Percentiles rank a stretch among this genome's conserved stretches.
These are phyloP conservation scores for Reutealis trisperma DNA, from an alignment of 345 rosid genomes.

Conservation along the genomic window DNA sequence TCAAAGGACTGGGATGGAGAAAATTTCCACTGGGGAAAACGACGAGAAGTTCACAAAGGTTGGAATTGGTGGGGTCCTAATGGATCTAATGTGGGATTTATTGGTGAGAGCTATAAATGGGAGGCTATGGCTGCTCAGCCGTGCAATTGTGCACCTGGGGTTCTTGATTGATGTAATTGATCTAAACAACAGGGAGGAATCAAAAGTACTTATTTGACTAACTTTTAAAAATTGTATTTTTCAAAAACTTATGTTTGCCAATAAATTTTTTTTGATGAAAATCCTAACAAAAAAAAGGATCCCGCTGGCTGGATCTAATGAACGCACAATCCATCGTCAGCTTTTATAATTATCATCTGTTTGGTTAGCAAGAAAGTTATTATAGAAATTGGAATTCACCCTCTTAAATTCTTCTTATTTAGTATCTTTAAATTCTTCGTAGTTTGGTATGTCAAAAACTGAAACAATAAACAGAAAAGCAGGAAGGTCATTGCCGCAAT, in stretches of 20 bases:
- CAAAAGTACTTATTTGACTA: no score
- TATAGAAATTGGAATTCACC: no score
- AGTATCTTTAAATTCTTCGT: neutral
- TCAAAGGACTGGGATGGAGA: slow-evolving; percentile 22
- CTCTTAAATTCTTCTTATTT: neutral
- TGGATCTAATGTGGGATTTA: slow-evolving; percentile 57
- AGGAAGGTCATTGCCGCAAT: neutral
- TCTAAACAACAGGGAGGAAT: no score
- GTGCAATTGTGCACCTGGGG: slow-evolving; percentile 67
- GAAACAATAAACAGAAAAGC: neutral
- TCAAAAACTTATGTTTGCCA: no score
- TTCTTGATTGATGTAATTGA: slow-evolving; percentile 37
- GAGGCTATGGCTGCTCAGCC: slow-evolving; percentile 67
- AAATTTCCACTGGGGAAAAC: slow-evolving; percentile 12
- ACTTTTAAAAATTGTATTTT: no score
- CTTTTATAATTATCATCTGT: no score
- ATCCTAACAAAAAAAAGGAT: no score
- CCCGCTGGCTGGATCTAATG: no score
- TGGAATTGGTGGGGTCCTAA: slow-evolving; percentile 70
- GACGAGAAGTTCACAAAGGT: slow-evolving; percentile 46
- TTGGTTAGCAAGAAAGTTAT: no score
- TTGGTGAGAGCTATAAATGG: slow-evolving; percentile 62
- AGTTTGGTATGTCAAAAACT: neutral
- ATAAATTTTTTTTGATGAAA: no score
- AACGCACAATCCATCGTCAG: no score